These are phyloP conservation scores for Lizonia empirigonia DNA, from an alignment of 2,329 filamentous ascomycete species.

Conservation along the genomic window DNA sequence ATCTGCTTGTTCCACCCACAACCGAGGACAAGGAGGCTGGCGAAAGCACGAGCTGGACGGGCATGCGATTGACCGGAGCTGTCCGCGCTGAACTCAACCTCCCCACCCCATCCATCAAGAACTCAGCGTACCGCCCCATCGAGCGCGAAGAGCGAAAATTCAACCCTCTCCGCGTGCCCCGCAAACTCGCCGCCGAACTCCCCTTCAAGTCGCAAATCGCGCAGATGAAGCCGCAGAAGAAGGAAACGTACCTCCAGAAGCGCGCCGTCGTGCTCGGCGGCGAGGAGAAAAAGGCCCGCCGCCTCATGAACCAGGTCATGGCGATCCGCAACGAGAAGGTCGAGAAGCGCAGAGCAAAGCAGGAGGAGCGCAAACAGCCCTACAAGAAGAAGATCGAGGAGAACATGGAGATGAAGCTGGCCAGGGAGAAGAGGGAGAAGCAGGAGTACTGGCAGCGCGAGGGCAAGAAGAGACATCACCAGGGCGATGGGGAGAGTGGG, in stretches of 20 bases:
- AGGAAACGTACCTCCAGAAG: constrained; percentile 90
- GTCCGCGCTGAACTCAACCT: constrained; percentile 79
- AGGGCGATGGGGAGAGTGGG: constrained; percentile 55
- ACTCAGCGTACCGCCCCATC: constrained; percentile 79
- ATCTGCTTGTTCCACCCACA: constrained; percentile 71
- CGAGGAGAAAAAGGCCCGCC: constrained; percentile 87
- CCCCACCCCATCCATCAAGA: constrained; percentile 77
- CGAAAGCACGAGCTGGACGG: constrained; percentile 68
- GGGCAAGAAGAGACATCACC: constrained; percentile 75
- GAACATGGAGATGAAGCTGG: constrained; percentile 81
- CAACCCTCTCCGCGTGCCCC: constrained; percentile 73
- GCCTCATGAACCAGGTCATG: constrained; percentile 90
- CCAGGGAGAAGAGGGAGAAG: constrained; percentile 86
- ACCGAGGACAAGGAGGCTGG: constrained; percentile 32
- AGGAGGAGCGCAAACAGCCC: constrained; percentile 81
- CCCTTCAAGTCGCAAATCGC: constrained; percentile 93
- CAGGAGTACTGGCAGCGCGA: constrained; percentile 93
- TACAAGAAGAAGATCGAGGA: constrained; percentile 85
- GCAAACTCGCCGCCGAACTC: constrained; percentile 78
- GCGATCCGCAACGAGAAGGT: constrained; percentile 89
- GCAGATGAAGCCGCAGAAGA: constrained; percentile 77
- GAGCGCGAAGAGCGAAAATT: constrained; percentile 58
- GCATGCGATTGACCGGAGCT: constrained; percentile 93
- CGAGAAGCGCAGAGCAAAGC: constrained; percentile 79
- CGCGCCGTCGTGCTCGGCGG: constrained; percentile 83